These are phyloP conservation scores for Xylariales sp. DNA, from an alignment of 2,329 filamentous ascomycete species.

Conservation along the genomic window DNA sequence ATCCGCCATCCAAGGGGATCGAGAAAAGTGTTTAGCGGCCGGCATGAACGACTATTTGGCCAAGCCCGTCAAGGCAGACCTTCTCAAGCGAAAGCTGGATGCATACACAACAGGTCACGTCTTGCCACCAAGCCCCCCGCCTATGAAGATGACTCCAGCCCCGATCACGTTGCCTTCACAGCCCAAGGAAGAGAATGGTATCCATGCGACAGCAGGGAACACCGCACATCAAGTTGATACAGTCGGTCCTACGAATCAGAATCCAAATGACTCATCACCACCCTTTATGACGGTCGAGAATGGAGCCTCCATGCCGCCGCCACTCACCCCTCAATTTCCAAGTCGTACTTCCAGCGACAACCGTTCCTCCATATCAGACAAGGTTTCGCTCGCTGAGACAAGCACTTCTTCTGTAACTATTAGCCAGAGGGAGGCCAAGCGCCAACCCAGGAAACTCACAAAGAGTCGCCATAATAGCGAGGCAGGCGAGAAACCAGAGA, in stretches of 20 bases:
- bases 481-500: constrained; percentile 19
- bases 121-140: constrained; percentile 17
- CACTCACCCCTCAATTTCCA: constrained; percentile 12
- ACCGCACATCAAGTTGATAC: constrained; percentile 15
- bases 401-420: constrained; percentile 12
- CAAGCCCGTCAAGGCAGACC: constrained; percentile 87
- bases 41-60: constrained; percentile 98
- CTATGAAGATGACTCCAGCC: neutral
- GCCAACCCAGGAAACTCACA: constrained; percentile 35
- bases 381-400: constrained; percentile 16
- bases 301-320: constrained; percentile 11
- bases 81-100: constrained; percentile 77
- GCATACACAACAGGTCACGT: constrained; percentile 43
- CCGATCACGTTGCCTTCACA: constrained; percentile 6
- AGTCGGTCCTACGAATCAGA: constrained; percentile 9
- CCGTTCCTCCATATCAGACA: constrained; percentile 23
- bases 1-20: constrained; percentile 87
- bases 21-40: constrained; percentile 90
- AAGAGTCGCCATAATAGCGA: constrained; percentile 36
- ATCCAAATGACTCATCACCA: constrained; percentile 1
- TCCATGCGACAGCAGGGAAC: constrained; percentile 7
- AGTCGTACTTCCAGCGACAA: constrained; percentile 30
- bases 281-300: constrained; percentile 7
- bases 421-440: constrained; percentile 9
- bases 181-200: neutral